Percentiles rank a stretch among this genome's conserved stretches.
These are phyloP conservation scores for Alectoria sarmentosa DNA, from an alignment of 495 filamentous ascomycete species.

Conservation along the genomic window DNA sequence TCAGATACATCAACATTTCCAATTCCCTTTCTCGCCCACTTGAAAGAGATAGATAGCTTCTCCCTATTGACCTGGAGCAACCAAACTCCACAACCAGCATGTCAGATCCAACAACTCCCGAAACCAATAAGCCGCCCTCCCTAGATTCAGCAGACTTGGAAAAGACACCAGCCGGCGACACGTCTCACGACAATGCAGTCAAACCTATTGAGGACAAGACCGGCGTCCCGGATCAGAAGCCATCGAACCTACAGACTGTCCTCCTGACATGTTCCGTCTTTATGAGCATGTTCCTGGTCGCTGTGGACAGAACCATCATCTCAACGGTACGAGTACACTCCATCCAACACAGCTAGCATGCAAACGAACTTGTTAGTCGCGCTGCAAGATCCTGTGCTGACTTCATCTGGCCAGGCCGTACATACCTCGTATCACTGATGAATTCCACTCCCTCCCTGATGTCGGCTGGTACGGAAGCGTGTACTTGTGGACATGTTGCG, in stretches of 20 bases:
- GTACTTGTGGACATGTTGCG: constrained; percentile 60
- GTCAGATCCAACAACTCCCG: no score
- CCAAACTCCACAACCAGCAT: no score
- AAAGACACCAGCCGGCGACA: neutral
- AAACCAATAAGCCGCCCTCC: no score
- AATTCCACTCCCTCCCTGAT: constrained; percentile 55
- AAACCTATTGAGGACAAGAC: neutral
- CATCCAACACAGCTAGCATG: neutral
- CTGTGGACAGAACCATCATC: constrained; percentile 16
- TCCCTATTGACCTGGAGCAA: no score
- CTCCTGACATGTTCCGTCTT: constrained; percentile 13
- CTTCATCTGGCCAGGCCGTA: constrained; percentile 3
- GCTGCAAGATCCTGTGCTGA: constrained; percentile 6
- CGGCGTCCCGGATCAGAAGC: neutral
- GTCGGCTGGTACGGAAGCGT: constrained; percentile 59
- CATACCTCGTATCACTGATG: constrained; percentile 62
- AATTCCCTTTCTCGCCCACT: no score
- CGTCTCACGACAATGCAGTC: neutral
- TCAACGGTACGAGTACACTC: constrained; percentile 17
- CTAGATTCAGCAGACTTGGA: neutral
- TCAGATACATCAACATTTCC: no score
- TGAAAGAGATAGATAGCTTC: no score
- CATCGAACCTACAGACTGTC: neutral
- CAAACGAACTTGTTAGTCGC: neutral
- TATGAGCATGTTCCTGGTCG: constrained; percentile 31